Conservation (phyloP, 192 early-diverging fungal species). For the Coemansia sp. region DNA sequence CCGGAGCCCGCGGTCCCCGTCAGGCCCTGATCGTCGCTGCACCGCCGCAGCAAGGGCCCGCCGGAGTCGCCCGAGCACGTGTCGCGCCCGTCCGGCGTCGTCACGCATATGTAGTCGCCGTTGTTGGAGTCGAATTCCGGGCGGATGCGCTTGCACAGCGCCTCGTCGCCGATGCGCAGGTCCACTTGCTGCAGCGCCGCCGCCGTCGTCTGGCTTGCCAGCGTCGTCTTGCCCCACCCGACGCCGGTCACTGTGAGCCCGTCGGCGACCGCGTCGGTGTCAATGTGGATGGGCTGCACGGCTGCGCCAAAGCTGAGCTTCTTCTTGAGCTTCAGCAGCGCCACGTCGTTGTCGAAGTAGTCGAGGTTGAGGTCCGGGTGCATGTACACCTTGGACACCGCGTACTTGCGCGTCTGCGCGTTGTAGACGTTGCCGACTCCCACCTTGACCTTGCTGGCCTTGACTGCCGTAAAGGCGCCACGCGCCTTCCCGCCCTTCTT, state of each 20-base stretch:
- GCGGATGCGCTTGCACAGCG: slow-evolving; percentile 24
- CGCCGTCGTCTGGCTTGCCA: slow-evolving; percentile 24
- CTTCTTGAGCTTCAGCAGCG: slow-evolving; percentile 49
- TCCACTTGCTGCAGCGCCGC: slow-evolving; percentile 34
- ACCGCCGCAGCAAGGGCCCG: slow-evolving; percentile 41
- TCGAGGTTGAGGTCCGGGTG: slow-evolving; percentile 45
- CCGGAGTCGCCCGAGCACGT: slow-evolving; percentile 54
- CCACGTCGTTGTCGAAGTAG: slow-evolving; percentile 57
- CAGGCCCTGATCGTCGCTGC: slow-evolving; percentile 1
- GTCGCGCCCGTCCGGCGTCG: slow-evolving; percentile 48
- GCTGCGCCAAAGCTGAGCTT: slow-evolving; percentile 24
- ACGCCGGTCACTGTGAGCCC: slow-evolving; percentile 42
- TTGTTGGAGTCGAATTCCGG: slow-evolving; percentile 31
- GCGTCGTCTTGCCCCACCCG: slow-evolving; percentile 53
- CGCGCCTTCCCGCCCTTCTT: not conserved
- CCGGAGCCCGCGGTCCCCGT: slow-evolving; percentile 17
- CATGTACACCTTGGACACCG: slow-evolving; percentile 35
- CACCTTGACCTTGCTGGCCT: slow-evolving; percentile 29
- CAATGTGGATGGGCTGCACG: slow-evolving; percentile 50
- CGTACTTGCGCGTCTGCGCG: not conserved
- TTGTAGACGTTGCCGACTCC: slow-evolving; percentile 39
- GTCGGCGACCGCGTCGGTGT: slow-evolving; percentile 21
- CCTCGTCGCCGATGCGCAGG: slow-evolving; percentile 27
- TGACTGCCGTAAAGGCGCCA: slow-evolving; percentile 8
- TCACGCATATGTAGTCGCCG: slow-evolving; percentile 54